phyloP scores from a whole-genome alignment of 2,329 filamentous ascomycete species.

The Metarhizium brunneum region DNA sequence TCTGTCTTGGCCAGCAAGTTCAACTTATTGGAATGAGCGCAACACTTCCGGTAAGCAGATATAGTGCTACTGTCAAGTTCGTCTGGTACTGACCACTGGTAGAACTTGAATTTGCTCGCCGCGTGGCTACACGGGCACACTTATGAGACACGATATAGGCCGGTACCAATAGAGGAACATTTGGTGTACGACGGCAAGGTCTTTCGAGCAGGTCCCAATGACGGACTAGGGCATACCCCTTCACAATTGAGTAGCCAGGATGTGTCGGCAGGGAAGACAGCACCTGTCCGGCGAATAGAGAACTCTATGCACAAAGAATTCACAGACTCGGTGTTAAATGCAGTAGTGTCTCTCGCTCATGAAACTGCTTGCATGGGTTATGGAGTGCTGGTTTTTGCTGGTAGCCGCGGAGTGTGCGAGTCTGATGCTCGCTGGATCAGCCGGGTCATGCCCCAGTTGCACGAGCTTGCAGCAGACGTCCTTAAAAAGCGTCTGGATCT shows the following conservation, averaged over 20 bases:
- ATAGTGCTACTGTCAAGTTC: neutral
- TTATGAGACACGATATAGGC: constrained; percentile 64
- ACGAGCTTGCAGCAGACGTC: constrained; percentile 36
- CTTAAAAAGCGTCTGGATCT: constrained; percentile 53
- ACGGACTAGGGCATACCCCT: constrained; percentile 47
- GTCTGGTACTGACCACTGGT: neutral
- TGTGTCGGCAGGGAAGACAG: constrained; percentile 25
- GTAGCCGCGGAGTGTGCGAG: constrained; percentile 59
- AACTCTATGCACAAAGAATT: constrained; percentile 52
- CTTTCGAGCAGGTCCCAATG: constrained; percentile 49
- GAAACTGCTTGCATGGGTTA: constrained; percentile 62
- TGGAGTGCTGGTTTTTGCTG: constrained; percentile 65
- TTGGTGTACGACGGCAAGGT: constrained; percentile 62
- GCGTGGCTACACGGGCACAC: constrained; percentile 62
- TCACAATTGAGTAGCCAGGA: constrained; percentile 35
- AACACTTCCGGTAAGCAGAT: constrained; percentile 54
- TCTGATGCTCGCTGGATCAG: constrained; percentile 59
- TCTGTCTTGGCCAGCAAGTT: constrained; percentile 56
- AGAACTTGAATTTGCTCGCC: constrained; percentile 63
- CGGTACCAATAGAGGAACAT: constrained; percentile 67
- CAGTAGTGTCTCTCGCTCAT: constrained; percentile 59
- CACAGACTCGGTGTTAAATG: constrained; percentile 55
- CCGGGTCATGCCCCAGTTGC: constrained; percentile 48
- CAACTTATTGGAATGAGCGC: constrained; percentile 77
- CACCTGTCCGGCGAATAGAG: constrained; percentile 39